Evolutionary conservation across 257 asterid species (phyloP), one percentile per base, ranked within the genome.

Genomic region (Salvia splendens): DNA sequence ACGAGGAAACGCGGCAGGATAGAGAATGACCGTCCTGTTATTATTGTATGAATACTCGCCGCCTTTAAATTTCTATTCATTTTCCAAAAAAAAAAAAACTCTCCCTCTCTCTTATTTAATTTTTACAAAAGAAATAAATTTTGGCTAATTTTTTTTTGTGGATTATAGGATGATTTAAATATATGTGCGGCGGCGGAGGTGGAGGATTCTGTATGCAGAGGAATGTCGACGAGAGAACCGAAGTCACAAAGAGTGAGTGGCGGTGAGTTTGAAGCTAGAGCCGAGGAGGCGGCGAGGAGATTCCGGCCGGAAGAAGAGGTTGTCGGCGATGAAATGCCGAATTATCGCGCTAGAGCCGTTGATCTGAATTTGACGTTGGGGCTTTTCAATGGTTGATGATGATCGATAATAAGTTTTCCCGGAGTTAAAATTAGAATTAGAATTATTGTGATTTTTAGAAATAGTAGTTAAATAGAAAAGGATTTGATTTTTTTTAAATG

Each of bases 41-140:
- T 28, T 48, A 54, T 77, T 56, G 88, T 86, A 77, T 17, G 72
- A 9, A 24, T 24, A 24, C 30, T 24, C 30, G 30, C 30, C 2
- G 3, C 2, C 30, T 24, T 24, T 24, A 24, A 24, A 24, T 24
- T 24, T 24, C 1, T 24, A 2, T 24, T 24, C 30, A 24, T 24
- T 24, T 24, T 0, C 0, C 1, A 24, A 24, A 24, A 24, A 24
- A 24, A 24, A 1, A 41, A 24, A 24, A 24, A 24, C 30, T 24
- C 30, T 24, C 30, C 2, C 3, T 2, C 30, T 24, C 30, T 5
- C 33, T 30, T 0, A 24, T 24, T 24, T 24, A 24, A 24, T 24
- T 1, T 24, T 24, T 24, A n/a, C n/a, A n/a, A n/a, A n/a, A n/a
- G n/a, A 24, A 24, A 24, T 24, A 24, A 24, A 9, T 12, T 61